These are phyloP conservation scores for Nicotiana sylvestris DNA, from an alignment of 257 asterid genomes.

Conservation along the genomic window DNA sequence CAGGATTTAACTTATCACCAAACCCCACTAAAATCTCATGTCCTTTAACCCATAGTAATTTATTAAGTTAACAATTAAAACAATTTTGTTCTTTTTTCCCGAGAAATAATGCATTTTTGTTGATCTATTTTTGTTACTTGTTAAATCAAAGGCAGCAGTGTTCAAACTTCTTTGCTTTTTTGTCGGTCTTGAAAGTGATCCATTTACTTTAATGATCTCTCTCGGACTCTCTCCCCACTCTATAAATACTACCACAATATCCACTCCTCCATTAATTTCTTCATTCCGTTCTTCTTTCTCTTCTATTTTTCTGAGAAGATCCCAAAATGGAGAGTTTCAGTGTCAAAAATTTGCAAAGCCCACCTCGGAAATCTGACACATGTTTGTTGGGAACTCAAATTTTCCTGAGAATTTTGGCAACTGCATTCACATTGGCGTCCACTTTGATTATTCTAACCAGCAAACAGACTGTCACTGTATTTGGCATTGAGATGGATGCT, in stretches of 20 bases:
- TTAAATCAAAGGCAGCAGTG: not conserved
- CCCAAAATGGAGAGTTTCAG: slow-evolving; percentile 10
- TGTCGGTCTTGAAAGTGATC: not conserved
- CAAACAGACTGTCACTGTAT: slow-evolving; percentile 38
- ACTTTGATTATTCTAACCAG: slow-evolving; percentile 42
- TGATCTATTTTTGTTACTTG: not conserved
- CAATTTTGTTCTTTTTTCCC: not conserved
- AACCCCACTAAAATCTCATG: not conserved
- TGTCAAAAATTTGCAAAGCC: slow-evolving; percentile 14
- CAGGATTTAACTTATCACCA: not conserved
- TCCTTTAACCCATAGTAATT: not conserved
- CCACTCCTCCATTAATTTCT: not conserved
- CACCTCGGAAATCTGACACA: slow-evolving; percentile 24
- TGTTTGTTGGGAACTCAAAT: slow-evolving; percentile 29
- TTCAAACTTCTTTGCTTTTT: not conserved
- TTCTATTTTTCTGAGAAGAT: not conserved
- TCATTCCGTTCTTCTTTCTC: not conserved
- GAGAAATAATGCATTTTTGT: not conserved
- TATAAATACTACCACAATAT: not conserved
- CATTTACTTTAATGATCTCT: not conserved
- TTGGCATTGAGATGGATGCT: slow-evolving; percentile 45
- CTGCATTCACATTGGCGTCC: slow-evolving; percentile 43
- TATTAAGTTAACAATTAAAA: not conserved
- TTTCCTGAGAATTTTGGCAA: slow-evolving; percentile 33
- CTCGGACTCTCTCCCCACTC: not conserved